These are phyloP conservation scores for Botryotinia narcissicola DNA, from an alignment of 2,329 filamentous ascomycete species.

Conservation along the genomic window DNA sequence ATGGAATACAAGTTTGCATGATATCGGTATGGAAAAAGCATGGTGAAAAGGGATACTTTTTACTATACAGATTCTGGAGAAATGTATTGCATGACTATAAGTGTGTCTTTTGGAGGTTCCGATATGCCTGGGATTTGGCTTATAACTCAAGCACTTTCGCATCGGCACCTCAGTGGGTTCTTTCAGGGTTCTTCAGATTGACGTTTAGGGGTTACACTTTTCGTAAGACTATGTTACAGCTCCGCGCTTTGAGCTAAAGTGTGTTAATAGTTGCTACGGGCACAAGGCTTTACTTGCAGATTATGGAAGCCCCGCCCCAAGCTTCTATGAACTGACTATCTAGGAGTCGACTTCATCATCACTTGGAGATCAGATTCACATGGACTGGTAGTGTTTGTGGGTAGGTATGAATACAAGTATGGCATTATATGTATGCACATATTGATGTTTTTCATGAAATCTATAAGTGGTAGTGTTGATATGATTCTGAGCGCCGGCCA, in stretches of 20 bases:
- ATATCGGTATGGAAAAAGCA: slow-evolving; percentile 3
- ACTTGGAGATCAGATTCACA: neutral
- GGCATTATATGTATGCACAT: neutral
- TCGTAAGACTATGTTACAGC: neutral
- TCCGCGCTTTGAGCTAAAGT: neutral
- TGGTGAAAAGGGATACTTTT: neutral
- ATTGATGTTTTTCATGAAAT: neutral
- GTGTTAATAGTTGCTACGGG: neutral
- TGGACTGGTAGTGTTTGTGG: neutral
- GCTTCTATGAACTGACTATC: neutral
- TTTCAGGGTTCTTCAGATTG: neutral
- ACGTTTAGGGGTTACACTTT: neutral
- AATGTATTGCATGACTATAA: neutral
- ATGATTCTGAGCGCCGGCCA: neutral
- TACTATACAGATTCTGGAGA: neutral
- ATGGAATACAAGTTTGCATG: slow-evolving; percentile 23
- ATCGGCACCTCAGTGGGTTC: neutral
- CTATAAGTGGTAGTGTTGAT: neutral
- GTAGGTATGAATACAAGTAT: neutral
- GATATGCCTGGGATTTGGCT: neutral
- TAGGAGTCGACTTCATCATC: neutral
- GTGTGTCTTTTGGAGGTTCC: neutral
- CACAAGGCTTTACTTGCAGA: neutral
- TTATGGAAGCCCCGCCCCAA: neutral
- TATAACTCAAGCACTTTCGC: neutral